Evolutionary conservation across 345 rosid species (phyloP).

Genomic region (Melastoma malabathricum): DNA sequence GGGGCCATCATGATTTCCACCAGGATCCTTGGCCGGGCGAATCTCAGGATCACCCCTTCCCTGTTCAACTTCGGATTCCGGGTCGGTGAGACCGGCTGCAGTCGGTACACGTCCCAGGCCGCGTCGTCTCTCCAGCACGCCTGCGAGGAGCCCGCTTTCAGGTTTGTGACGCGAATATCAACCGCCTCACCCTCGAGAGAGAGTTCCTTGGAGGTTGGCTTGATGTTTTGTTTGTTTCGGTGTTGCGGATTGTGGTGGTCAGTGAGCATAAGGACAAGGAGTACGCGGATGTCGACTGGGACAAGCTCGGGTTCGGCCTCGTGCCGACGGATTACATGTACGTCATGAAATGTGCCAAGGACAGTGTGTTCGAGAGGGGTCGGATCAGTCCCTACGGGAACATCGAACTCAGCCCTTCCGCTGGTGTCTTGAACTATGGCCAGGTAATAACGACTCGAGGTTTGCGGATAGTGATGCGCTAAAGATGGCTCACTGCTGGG

Average conservation of each 20-base stretch:
- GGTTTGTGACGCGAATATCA: slow-evolving; percentile 10
- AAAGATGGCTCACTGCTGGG: too few relatives aligned
- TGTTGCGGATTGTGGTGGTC: background rate
- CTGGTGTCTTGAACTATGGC: slow-evolving; percentile 76
- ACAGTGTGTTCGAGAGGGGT: slow-evolving; percentile 35
- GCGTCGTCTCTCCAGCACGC: slow-evolving; percentile 18
- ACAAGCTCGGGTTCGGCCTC: slow-evolving; percentile 61
- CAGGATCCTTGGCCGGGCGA: too few relatives aligned
- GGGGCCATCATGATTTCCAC: background rate
- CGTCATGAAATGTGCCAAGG: slow-evolving; percentile 36
- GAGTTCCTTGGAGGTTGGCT: background rate
- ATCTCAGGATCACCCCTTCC: too few relatives aligned
- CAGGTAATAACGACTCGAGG: slow-evolving; percentile 32
- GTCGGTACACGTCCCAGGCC: slow-evolving; percentile 17
- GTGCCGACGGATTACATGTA: slow-evolving; percentile 69
- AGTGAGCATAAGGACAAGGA: slow-evolving; percentile 19
- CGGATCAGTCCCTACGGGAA: slow-evolving; percentile 36
- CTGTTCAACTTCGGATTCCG: slow-evolving; percentile 4
- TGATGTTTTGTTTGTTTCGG: background rate
- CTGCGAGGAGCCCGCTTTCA: slow-evolving; percentile 8
- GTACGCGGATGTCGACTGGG: slow-evolving; percentile 73
- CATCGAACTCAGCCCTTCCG: slow-evolving; percentile 63
- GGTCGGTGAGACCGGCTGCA: slow-evolving; percentile 14
- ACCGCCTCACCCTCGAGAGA: background rate
- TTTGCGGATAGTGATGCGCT: too few relatives aligned